A percentile compares a stretch with the other conserved stretches of the same genome.
phyloP scores from a whole-genome alignment of 805 yeast genomes.

The Candida xiaguanensis region DNA sequence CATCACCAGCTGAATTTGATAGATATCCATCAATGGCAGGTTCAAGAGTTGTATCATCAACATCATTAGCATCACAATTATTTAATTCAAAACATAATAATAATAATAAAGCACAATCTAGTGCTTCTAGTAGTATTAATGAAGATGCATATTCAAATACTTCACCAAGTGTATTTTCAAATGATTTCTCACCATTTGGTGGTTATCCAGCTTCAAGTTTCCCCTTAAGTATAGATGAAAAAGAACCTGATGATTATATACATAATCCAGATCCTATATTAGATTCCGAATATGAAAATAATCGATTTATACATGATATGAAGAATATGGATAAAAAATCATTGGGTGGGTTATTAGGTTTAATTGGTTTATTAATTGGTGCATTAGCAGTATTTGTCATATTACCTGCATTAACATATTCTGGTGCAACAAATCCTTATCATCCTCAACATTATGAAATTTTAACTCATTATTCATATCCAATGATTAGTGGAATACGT shows the following conservation, averaged over 20 bases:
- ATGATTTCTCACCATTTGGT: conserved; percentile 86
- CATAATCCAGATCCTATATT: conserved; percentile 96
- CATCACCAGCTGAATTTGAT: conserved; percentile 55
- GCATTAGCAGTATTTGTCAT: conserved; percentile 68
- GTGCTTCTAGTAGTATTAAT: conserved; percentile 9
- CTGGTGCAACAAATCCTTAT: conserved; percentile 52
- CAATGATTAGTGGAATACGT: conserved; percentile 36
- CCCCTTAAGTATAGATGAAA: conserved; percentile 87
- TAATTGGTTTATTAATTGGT: conserved; percentile 54
- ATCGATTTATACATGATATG: conserved; percentile 60
- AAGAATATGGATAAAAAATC: conserved; percentile 65
- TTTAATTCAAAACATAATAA: conserved; percentile 10
- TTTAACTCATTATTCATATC: conserved; percentile 44
- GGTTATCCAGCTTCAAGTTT: conserved; percentile 93
- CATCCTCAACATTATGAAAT: conserved; percentile 36
- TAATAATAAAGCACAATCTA: conserved; percentile 16
- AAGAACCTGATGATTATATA: conserved; percentile 90
- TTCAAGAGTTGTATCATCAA: conserved; percentile 54
- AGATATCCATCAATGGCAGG: conserved; percentile 63
- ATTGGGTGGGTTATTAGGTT: conserved; percentile 56
- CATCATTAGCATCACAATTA: conserved; percentile 25
- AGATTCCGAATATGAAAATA: conserved; percentile 80
- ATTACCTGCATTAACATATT: conserved; percentile 78
- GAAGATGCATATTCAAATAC: conserved; percentile 14
- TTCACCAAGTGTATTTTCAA: conserved; percentile 31